Base-by-base conservation (phyloP, 768 basidiomycete genomes). In the Austroboletus festivus region DNA sequence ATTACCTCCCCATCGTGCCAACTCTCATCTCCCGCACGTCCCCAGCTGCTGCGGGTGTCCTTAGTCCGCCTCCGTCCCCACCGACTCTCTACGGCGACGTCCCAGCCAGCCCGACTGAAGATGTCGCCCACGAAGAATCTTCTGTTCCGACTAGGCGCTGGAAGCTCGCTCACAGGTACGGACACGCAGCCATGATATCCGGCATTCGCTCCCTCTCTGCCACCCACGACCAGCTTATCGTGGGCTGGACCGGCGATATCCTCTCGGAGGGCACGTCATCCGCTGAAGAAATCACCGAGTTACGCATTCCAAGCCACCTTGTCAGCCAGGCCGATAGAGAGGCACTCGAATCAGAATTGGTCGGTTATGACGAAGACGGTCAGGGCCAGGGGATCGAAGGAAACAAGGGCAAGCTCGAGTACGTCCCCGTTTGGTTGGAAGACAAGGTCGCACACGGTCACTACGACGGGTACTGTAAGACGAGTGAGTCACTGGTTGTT, bases 401-500 rank as follows among this genome's bases (percentile, higher is more conserved):
- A 15, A 66, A 73, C 38, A 67, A 71, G 28, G 65, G 80, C 54
- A 82, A 77, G 60, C 82, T 87, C 41, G 77, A 71, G 13, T 96
- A 91, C 57, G 80, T 89, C 7, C 93, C 95, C 5, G 89, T 99
- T 12, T 96, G 90, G 89, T 74, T 94, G 30, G 85, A 89, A 58
- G 89, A 92, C 58, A 81, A 86, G 64, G 81, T 93, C 33, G 93
- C 91, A 19, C 89, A 93, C 59, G 91, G 86, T 0, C 93, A 96
- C 65, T 96, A 97, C 64, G 93, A 98, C 57, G 94, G 93, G 1
- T 97, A 96, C 67, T 97, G 94, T 80, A 99, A 99, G 68, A 85
- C 87, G 61, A 95, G 93, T 94, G 59, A 68, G 88, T 81, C 35
- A 15, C 40, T 33, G n/a, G n/a, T 52, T 45, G 18, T 34, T 9